These are phyloP conservation scores for Penicillium sp. DNA, from an alignment of 2,329 filamentous ascomycete species.

Conservation along the genomic window DNA sequence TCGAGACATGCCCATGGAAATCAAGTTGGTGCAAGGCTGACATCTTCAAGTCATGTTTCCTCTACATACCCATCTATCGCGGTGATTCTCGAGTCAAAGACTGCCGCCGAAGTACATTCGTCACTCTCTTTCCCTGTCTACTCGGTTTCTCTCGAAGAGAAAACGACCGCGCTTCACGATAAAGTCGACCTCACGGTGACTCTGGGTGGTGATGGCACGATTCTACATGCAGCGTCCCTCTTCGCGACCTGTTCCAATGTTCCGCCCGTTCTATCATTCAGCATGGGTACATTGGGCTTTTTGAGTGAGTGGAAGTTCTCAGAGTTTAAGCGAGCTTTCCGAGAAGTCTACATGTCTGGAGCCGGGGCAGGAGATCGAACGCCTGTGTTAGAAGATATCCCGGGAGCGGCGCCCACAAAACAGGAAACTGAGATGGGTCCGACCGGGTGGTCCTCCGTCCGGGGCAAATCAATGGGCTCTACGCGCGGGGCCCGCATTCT, in stretches of 20 bases:
- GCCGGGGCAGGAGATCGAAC: constrained; percentile 53
- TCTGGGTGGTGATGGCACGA: constrained; percentile 89
- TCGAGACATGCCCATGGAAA: neutral
- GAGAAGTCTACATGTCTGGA: constrained; percentile 86
- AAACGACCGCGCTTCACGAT: constrained; percentile 59
- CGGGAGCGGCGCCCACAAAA: constrained; percentile 30
- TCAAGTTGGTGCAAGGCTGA: neutral
- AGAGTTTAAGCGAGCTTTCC: constrained; percentile 88
- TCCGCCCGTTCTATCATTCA: constrained; percentile 89
- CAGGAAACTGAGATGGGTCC: constrained; percentile 35
- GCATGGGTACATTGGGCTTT: constrained; percentile 95
- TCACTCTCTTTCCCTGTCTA: constrained; percentile 73
- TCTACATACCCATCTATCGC: constrained; percentile 77
- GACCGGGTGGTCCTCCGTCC: constrained; percentile 68
- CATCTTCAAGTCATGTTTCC: constrained; percentile 67
- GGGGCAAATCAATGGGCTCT: constrained; percentile 77
- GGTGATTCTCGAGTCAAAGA: constrained; percentile 76
- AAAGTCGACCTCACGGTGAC: constrained; percentile 90
- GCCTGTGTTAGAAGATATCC: constrained; percentile 45
- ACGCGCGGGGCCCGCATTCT: constrained; percentile 76
- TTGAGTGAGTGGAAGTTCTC: constrained; percentile 94
- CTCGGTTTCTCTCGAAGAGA: constrained; percentile 39
- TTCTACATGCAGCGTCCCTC: constrained; percentile 78
- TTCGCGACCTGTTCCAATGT: constrained; percentile 80
- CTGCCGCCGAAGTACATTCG: constrained; percentile 70